Evolutionary conservation across 129 eudicot species (phyloP).

Genomic region (Solidago caesia): DNA sequence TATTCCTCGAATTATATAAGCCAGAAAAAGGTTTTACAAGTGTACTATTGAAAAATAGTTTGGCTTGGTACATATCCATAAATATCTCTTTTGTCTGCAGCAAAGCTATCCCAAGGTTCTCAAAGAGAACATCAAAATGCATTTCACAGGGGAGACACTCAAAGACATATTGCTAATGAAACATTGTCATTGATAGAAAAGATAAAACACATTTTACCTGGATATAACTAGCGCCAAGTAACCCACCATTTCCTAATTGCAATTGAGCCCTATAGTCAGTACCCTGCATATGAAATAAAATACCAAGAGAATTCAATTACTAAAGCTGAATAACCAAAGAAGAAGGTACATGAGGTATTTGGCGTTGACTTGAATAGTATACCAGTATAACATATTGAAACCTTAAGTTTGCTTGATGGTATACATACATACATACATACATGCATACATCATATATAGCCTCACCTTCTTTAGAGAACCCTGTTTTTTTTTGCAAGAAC

Average conservation of each 20-base stretch:
- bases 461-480: too few relatives aligned
- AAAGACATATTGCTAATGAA: neutral
- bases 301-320: neutral
- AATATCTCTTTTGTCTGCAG: too few relatives aligned
- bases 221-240: conserved; percentile 84
- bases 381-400: too few relatives aligned
- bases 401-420: neutral
- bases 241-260: conserved; percentile 74
- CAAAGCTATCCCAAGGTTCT: too few relatives aligned
- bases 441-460: neutral
- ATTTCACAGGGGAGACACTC: neutral
- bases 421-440: neutral
- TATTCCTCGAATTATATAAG: conserved; percentile 1
- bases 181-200: neutral
- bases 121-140: neutral
- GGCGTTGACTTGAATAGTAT: too few relatives aligned
- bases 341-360: neutral
- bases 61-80: too few relatives aligned
- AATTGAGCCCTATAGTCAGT: conserved; percentile 75
- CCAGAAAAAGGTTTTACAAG: neutral
- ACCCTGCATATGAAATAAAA: conserved; percentile 44
- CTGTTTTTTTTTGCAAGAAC: too few relatives aligned
- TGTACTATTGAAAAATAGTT: neutral
- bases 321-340: neutral
- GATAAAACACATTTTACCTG: conserved; percentile 44